Conservation (phyloP, 1,139 yeast genomes). For the Pichia sp. region DNA sequence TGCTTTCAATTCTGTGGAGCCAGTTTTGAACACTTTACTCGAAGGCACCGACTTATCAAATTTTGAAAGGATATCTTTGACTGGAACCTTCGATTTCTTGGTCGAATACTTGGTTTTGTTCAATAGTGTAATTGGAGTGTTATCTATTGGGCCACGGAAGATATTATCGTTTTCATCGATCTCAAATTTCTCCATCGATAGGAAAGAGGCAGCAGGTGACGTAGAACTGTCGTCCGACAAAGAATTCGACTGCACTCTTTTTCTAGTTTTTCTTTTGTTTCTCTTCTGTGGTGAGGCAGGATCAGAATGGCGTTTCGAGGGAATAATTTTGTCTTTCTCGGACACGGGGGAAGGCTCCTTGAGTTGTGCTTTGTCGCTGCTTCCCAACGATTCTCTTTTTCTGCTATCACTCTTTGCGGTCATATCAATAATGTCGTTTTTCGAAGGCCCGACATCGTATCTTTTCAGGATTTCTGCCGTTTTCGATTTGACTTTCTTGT, state of each 20-base stretch:
- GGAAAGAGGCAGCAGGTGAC: conserved; percentile 10
- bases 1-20: not conserved
- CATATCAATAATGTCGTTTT: conserved; percentile 9
- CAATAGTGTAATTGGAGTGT: conserved; percentile 10
- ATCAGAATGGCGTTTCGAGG: conserved; percentile 12
- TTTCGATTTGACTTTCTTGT: conserved; percentile 41
- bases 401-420: not conserved
- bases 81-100: conserved; percentile 3
- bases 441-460: conserved; percentile 15
- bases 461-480: conserved; percentile 35
- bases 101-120: conserved; percentile 10
- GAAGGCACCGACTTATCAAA: conserved; percentile 19
- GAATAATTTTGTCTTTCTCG: conserved; percentile 11
- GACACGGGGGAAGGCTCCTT: conserved; percentile 5
- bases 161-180: conserved; percentile 15
- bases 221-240: conserved; percentile 11
- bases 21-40: conserved; percentile 14
- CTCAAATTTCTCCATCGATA: conserved; percentile 24
- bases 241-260: not conserved
- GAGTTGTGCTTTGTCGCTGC: no score
- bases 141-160: conserved; percentile 10
- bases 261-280: conserved; percentile 10
- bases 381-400: not conserved
- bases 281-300: not conserved
- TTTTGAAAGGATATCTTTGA: conserved; percentile 17